These are phyloP conservation scores for Tranzscheliella williamsii DNA, from an alignment of 1,284 basidiomycete genomes.

Conservation along the genomic window DNA sequence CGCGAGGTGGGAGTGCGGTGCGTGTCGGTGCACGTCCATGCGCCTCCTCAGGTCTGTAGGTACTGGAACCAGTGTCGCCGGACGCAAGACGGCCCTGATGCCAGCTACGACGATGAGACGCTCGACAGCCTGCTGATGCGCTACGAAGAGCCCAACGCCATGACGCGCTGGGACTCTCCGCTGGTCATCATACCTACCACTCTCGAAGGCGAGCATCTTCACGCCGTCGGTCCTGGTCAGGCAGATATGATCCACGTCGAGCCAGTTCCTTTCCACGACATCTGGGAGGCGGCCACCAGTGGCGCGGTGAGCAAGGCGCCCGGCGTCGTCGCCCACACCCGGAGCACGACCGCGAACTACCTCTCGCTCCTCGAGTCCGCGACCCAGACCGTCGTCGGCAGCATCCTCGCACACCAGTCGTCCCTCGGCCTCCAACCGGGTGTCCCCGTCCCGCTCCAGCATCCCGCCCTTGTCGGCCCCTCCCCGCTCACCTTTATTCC, in stretches of 20 bases:
- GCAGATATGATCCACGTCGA: slow-evolving; percentile 52
- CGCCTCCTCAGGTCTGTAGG: slow-evolving; percentile 65
- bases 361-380: slow-evolving; percentile 60
- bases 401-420: slow-evolving; percentile 41
- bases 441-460: slow-evolving; percentile 16
- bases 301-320: slow-evolving; percentile 82
- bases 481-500: slow-evolving; percentile 22
- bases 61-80: slow-evolving; percentile 72
- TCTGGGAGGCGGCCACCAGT: slow-evolving; percentile 80
- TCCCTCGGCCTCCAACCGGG: slow-evolving; percentile 18
- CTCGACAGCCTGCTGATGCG: slow-evolving; percentile 85
- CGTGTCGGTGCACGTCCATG: slow-evolving; percentile 75
- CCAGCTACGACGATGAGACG: slow-evolving; percentile 74
- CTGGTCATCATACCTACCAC: slow-evolving; percentile 74
- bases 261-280: slow-evolving; percentile 71
- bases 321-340: slow-evolving; percentile 72
- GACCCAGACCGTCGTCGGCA: slow-evolving; percentile 44
- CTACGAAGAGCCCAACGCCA: slow-evolving; percentile 93
- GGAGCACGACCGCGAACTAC: slow-evolving; percentile 61
- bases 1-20: slow-evolving; percentile 82
- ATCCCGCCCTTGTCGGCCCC: slow-evolving; percentile 8
- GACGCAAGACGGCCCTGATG: slow-evolving; percentile 59
- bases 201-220: slow-evolving; percentile 72
- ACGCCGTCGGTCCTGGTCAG: too few species aligned
- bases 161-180: slow-evolving; percentile 96